Evolutionary conservation across 2,329 filamentous ascomycete genomes (phyloP).

Genomic region (Scortechinia acanthostroma): DNA sequence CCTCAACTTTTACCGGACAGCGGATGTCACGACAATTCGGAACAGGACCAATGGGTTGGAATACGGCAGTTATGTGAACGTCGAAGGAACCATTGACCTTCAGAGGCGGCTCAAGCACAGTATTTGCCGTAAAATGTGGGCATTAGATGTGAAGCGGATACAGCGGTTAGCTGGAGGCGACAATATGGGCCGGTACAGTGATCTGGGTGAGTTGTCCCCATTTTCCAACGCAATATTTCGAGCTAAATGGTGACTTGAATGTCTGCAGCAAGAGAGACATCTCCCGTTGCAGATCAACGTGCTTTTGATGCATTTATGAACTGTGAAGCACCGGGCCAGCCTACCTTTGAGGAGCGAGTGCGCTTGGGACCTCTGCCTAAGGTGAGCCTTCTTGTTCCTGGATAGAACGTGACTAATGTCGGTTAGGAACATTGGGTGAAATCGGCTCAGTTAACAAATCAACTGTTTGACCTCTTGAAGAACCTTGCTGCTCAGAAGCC

Average conservation of each 20-base stretch:
- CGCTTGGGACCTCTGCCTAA: conserved; percentile 24
- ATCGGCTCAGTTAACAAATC: conserved; percentile 20
- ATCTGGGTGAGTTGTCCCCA: conserved; percentile 19
- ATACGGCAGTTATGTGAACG: conserved; percentile 29
- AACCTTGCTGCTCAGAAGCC: conserved; percentile 18
- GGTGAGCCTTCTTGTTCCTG: conserved; percentile 12
- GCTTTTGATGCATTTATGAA: conserved; percentile 27
- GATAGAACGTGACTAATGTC: conserved; percentile 10
- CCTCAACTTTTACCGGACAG: conserved; percentile 27
- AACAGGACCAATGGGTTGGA: conserved; percentile 25
- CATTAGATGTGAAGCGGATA: conserved; percentile 27
- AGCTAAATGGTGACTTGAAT: too few species aligned
- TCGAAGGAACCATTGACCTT: conserved; percentile 28
- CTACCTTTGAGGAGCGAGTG: conserved; percentile 24
- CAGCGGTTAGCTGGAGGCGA: conserved; percentile 26
- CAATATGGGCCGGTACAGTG: conserved; percentile 19
- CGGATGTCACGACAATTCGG: conserved; percentile 22
- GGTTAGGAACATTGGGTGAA: conserved; percentile 22
- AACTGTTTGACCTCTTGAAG: conserved; percentile 21
- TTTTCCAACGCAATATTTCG: too few species aligned
- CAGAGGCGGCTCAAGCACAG: conserved; percentile 24
- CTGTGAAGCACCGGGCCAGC: conserved; percentile 20
- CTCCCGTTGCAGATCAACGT: conserved; percentile 20
- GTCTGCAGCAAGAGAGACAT: not conserved
- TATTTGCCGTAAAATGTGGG: conserved; percentile 28